Conservation (phyloP, 2,329 filamentous ascomycete genomes). For the Colletotrichum musicola region DNA sequence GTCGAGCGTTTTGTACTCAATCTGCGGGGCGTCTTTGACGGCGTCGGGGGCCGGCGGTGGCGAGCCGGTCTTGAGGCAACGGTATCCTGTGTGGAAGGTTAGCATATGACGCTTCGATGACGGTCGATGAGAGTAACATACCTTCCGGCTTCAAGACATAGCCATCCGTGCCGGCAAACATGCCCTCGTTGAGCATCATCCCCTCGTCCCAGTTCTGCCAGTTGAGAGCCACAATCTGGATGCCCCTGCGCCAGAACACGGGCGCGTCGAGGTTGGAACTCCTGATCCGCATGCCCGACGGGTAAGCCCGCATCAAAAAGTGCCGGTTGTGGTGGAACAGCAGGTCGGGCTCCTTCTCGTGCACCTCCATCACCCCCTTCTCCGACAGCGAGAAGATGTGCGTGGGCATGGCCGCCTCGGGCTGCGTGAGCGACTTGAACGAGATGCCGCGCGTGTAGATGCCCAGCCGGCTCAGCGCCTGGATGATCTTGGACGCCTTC, state of each 20-base stretch:
- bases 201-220: constrained; percentile 93
- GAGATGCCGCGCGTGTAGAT: constrained; percentile 87
- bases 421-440: constrained; percentile 82
- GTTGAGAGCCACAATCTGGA: constrained; percentile 92
- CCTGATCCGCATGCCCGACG: constrained; percentile 82
- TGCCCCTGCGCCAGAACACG: constrained; percentile 87
- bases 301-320: constrained; percentile 90
- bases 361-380: constrained; percentile 72
- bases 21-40: constrained; percentile 41
- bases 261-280: constrained; percentile 91
- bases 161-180: constrained; percentile 87
- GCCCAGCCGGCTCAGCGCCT: constrained; percentile 79
- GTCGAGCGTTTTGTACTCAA: constrained; percentile 71
- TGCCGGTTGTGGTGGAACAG: constrained; percentile 86
- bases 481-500: constrained; percentile 75
- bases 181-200: constrained; percentile 96
- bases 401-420: constrained; percentile 74
- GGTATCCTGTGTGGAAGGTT: constrained; percentile 49
- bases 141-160: constrained; percentile 88
- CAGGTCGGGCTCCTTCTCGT: constrained; percentile 59
- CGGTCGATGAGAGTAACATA: constrained; percentile 41
- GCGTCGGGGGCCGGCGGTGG: constrained; percentile 24
- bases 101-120: neutral
- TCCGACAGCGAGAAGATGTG: constrained; percentile 79
- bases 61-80: constrained; percentile 48